A percentile compares a stretch with the other conserved stretches of the same genome.
Evolutionary conservation across 495 filamentous ascomycete genomes (phyloP).

Genomic region (Podospora bellae-mahoneyi): DNA sequence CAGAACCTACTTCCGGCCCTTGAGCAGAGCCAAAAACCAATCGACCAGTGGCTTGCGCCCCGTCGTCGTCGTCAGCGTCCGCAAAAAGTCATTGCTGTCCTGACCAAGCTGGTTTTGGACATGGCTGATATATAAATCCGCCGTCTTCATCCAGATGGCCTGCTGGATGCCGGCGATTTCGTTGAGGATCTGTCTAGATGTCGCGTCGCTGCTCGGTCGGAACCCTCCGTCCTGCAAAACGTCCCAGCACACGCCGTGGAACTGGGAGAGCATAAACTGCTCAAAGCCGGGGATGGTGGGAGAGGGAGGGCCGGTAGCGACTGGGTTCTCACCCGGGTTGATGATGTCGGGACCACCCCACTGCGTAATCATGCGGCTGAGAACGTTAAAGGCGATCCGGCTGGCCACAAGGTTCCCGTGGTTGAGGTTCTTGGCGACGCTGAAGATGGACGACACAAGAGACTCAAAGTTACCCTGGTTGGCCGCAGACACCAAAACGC

Average conservation of each 20-base stretch:
- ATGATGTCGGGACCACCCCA: slow-evolving; percentile 84
- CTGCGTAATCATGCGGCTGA: slow-evolving; percentile 69
- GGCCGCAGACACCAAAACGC: slow-evolving; percentile 79
- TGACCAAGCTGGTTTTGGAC: slow-evolving; percentile 44
- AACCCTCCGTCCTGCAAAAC: slow-evolving; percentile 73
- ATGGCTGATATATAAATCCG: slow-evolving; percentile 52
- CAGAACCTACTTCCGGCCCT: slow-evolving; percentile 31
- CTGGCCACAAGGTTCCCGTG: slow-evolving; percentile 67
- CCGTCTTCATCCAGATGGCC: slow-evolving; percentile 82
- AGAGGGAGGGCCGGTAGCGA: slow-evolving; percentile 39
- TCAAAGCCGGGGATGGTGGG: slow-evolving; percentile 83
- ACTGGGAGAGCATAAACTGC: slow-evolving; percentile 78
- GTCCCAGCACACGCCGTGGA: slow-evolving; percentile 84
- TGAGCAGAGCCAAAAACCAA: slow-evolving; percentile 46
- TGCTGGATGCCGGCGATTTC: slow-evolving; percentile 84
- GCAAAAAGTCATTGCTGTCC: slow-evolving; percentile 48
- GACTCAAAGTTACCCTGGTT: slow-evolving; percentile 88
- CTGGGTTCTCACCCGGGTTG: slow-evolving; percentile 47
- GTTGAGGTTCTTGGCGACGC: slow-evolving; percentile 70
- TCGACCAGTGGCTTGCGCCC: slow-evolving; percentile 49
- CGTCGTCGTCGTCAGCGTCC: slow-evolving; percentile 45
- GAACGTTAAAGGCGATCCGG: slow-evolving; percentile 74
- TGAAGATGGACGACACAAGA: slow-evolving; percentile 76
- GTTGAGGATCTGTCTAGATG: slow-evolving; percentile 74
- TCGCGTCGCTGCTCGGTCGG: slow-evolving; percentile 71